Conservation (phyloP, 2,329 filamentous ascomycete species). For the Aaosphaeria pasadenensis region DNA sequence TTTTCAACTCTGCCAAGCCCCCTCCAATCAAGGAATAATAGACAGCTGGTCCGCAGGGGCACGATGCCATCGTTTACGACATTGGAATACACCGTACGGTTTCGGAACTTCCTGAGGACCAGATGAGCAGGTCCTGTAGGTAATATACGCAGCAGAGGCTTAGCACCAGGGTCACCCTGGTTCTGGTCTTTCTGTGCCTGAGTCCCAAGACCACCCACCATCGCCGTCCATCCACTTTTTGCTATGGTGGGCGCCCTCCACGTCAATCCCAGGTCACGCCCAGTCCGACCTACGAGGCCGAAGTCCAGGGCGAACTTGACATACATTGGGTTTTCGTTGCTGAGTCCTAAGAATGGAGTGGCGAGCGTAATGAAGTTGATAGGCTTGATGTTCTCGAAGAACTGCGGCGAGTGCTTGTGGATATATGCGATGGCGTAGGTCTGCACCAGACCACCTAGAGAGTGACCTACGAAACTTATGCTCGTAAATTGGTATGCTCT, state of each 20-base stretch:
- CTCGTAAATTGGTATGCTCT: constrained; percentile 81
- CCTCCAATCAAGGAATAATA: constrained; percentile 97
- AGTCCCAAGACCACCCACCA: constrained; percentile 77
- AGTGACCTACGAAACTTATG: constrained; percentile 93
- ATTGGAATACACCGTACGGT: constrained; percentile 91
- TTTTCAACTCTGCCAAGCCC: constrained; percentile 92
- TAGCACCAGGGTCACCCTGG: constrained; percentile 71
- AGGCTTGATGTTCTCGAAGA: constrained; percentile 82
- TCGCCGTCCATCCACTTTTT: constrained; percentile 81
- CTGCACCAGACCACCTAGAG: constrained; percentile 83
- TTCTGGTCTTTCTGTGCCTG: constrained; percentile 54
- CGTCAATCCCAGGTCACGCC: constrained; percentile 89
- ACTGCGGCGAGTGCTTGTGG: constrained; percentile 88
- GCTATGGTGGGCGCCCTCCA: constrained; percentile 88
- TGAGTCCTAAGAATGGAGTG: constrained; percentile 83
- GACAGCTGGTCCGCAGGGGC: constrained; percentile 86
- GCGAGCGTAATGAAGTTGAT: constrained; percentile 89
- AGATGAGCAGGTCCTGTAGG: constrained; percentile 88
- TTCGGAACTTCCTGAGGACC: constrained; percentile 82
- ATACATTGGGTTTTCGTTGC: constrained; percentile 96
- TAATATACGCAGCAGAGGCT: constrained; percentile 82
- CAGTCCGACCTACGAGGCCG: constrained; percentile 91
- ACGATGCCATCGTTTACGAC: constrained; percentile 98
- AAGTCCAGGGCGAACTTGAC: constrained; percentile 97
- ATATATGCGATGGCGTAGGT: constrained; percentile 96